These are phyloP conservation scores for Kalaharituber pfeilii DNA, from an alignment of 2,329 filamentous ascomycete species.

Conservation along the genomic window DNA sequence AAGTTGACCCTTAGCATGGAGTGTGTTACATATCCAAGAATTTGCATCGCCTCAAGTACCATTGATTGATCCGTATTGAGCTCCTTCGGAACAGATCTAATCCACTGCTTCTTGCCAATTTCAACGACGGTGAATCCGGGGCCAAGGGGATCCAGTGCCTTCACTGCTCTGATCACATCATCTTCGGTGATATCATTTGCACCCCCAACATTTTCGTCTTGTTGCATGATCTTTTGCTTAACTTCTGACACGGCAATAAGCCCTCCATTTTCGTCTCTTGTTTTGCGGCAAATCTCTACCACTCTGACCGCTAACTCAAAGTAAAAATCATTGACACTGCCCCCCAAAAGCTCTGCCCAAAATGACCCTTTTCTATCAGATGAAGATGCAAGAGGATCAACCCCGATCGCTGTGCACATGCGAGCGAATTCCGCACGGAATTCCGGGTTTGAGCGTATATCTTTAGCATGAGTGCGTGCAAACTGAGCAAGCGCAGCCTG, in stretches of 20 bases:
- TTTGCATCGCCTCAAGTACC: slow-evolving; percentile 67
- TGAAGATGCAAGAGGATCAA: slow-evolving; percentile 68
- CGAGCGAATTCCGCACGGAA: slow-evolving; percentile 95
- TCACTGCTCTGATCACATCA: slow-evolving; percentile 77
- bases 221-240: slow-evolving; percentile 45
- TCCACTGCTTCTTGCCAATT: slow-evolving; percentile 71
- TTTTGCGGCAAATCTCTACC: slow-evolving; percentile 78
- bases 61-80: slow-evolving; percentile 86
- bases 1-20: slow-evolving; percentile 79
- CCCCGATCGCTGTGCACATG: slow-evolving; percentile 94
- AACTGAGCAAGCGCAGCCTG: slow-evolving; percentile 91
- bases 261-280: slow-evolving; percentile 78
- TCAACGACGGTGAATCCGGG: slow-evolving; percentile 71
- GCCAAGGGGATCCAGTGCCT: slow-evolving; percentile 69
- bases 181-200: slow-evolving; percentile 71
- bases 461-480: slow-evolving; percentile 84
- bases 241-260: slow-evolving; percentile 73
- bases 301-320: slow-evolving; percentile 93
- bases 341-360: slow-evolving; percentile 83
- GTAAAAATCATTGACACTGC: slow-evolving; percentile 93
- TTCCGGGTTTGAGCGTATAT: slow-evolving; percentile 84
- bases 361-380: slow-evolving; percentile 47
- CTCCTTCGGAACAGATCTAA: slow-evolving; percentile 85
- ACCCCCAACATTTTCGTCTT: slow-evolving; percentile 44
- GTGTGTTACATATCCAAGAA: slow-evolving; percentile 76